Percentiles rank a stretch among this genome's conserved stretches.
These are phyloP conservation scores for Phtheirospermum japonicum DNA, from an alignment of 257 asterid genomes.

Conservation along the genomic window DNA sequence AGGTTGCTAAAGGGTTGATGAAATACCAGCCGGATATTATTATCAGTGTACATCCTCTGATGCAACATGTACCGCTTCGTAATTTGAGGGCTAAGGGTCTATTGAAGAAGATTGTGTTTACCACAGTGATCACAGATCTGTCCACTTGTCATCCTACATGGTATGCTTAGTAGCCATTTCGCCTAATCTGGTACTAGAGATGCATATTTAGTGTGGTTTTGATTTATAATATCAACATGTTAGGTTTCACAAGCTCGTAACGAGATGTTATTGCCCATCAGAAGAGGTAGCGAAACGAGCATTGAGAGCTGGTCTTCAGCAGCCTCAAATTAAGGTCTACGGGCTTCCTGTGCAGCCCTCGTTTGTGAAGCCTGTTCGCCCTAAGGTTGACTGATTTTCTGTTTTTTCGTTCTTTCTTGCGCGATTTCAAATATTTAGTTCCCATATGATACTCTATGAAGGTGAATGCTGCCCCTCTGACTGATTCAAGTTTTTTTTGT, in stretches of 20 bases:
- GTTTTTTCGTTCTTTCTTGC: background rate
- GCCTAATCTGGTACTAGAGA: constrained; percentile 10
- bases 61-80: constrained; percentile 99
- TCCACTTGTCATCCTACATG: constrained; percentile 98
- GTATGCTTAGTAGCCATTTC: constrained; percentile 41
- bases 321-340: constrained; percentile 78
- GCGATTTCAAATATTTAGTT: background rate
- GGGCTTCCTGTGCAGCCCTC: constrained; percentile 99
- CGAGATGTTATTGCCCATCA: constrained; percentile 94
- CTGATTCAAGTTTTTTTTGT: too few species aligned
- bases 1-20: constrained; percentile 95
- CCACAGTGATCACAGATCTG: constrained; percentile 91
- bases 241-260: constrained; percentile 99
- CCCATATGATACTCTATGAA: too few species aligned
- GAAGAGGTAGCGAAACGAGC: constrained; percentile 97
- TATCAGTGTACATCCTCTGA: constrained; percentile 95
- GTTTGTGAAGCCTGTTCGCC: constrained; percentile 78
- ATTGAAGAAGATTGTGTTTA: constrained; percentile 86
- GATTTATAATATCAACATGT: constrained; percentile 27
- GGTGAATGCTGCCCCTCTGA: too few species aligned
- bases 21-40: constrained; percentile 93
- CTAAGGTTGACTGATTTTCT: constrained; percentile 54
- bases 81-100: constrained; percentile 88
- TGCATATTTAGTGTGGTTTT: constrained; percentile 17
- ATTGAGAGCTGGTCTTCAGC: constrained; percentile 82